Evolutionary conservation across 139 green algal genomes (phyloP), one percentile per base, ranked within the genome.

Genomic region (Zygnema circumcarinatum): DNA sequence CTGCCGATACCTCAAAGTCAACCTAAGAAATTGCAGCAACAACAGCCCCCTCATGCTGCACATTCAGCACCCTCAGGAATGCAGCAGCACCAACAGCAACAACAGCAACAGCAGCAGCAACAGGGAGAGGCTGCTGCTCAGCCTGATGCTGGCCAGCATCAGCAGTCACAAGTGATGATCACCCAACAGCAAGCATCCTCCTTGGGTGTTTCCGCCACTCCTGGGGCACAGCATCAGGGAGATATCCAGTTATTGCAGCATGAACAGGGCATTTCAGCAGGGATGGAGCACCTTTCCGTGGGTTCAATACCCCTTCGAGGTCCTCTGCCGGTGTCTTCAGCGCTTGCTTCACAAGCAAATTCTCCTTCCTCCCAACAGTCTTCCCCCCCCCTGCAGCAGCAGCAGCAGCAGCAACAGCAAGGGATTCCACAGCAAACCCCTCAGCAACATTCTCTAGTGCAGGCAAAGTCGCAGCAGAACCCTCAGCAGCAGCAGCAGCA

Each of bases 331-430:
- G 32, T 20, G 2, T 81, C 74, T 21, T 32, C 74, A 1, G n/a
- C 74, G 35, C 29, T 53, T 53, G 39, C 32, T 2, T 53, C 42
- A 16, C 74, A 47, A 20, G 1, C 31, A 38, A 47, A 81, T 67
- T 62, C 39, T 62, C 76, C 76, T 36, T 81, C 74, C 33, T 2
- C 74, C 2, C 33, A 33, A 32, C 74, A n/a, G 3, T 53, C 74
- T 81, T n/a, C 0, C 33, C 1, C 39, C 38, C 41, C 39, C 38
- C 21, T 36, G 0, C 76, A 33, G 39, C 20, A 33, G 1, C 22
- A 73, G 40, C 79, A 35, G 11, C 79, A 85, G 42, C 79, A 74
- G 31, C 52, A 85, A 38, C 76, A 84, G n/a, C 52, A 85, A 38
- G 35, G 52, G n/a, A n/a, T 72, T 47, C 74, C 42, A 2, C 74